Conservation (phyloP, 2,329 filamentous ascomycete genomes). For the Fusarium secorum region DNA sequence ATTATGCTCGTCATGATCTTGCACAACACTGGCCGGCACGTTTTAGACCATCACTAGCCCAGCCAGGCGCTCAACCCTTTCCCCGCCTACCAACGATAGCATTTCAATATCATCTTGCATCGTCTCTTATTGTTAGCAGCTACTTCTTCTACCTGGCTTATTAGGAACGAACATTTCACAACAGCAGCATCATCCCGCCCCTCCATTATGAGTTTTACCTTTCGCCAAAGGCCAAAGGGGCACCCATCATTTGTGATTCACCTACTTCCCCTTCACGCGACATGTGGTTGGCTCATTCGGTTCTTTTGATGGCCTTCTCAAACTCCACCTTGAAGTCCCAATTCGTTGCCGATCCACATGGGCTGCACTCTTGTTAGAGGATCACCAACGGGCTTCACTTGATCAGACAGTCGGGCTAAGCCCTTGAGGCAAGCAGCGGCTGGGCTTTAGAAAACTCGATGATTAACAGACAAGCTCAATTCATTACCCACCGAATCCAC, state of each 20-base stretch:
- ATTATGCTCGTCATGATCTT: slow-evolving; percentile 27
- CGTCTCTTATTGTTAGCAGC: background rate
- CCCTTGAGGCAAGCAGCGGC: background rate
- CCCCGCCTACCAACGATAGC: background rate
- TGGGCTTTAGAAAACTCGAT: background rate
- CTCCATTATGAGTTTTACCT: slow-evolving; percentile 17
- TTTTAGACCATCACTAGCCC: slow-evolving; percentile 8
- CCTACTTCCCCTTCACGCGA: background rate
- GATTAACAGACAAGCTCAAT: slow-evolving; percentile 26
- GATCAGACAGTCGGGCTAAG: background rate
- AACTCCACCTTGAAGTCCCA: slow-evolving; percentile 6
- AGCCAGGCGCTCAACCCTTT: background rate
- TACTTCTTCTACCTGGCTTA: slow-evolving; percentile 1
- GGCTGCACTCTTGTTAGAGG: background rate
- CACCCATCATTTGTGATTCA: background rate
- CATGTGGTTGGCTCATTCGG: slow-evolving; percentile 12
- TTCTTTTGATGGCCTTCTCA: background rate
- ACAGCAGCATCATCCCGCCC: slow-evolving; percentile 30
- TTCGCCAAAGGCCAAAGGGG: background rate
- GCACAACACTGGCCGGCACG: background rate
- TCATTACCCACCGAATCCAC: slow-evolving; percentile 6
- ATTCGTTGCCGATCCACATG: slow-evolving; percentile 19
- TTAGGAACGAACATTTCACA: slow-evolving; percentile 7
- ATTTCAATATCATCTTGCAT: background rate
- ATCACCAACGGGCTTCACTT: slow-evolving; percentile 30